phyloP scores from a whole-genome alignment of 2,329 filamentous ascomycete species.

The Hypocrella siamensis region DNA sequence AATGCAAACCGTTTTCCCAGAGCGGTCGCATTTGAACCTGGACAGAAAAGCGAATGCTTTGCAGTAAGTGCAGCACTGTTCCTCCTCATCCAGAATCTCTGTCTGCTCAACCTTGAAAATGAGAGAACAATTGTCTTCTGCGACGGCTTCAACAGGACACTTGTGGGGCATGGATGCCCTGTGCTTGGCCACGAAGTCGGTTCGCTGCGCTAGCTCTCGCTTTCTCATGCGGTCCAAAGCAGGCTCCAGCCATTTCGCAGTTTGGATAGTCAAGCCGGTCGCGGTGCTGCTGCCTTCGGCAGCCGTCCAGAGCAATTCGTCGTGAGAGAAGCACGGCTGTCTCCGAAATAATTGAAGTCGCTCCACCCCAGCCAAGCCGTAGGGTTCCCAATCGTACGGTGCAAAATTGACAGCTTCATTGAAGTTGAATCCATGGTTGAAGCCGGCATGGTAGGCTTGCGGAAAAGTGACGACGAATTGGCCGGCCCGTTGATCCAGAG shows the following conservation, averaged over 20 bases:
- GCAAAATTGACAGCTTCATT: constrained; percentile 99
- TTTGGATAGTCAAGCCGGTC: constrained; percentile 55
- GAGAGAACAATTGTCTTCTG: constrained; percentile 39
- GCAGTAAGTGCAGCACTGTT: constrained; percentile 85
- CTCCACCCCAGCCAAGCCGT: constrained; percentile 72
- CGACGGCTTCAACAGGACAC: constrained; percentile 28
- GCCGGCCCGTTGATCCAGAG: constrained; percentile 87
- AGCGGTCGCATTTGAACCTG: constrained; percentile 70
- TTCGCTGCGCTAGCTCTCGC: constrained; percentile 54
- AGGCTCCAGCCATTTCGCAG: constrained; percentile 86
- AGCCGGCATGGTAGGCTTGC: constrained; percentile 91
- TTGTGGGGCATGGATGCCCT: constrained; percentile 35
- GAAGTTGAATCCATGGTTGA: constrained; percentile 98
- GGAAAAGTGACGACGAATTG: constrained; percentile 96
- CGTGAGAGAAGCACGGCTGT: constrained; percentile 93
- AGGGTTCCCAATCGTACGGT: constrained; percentile 87
- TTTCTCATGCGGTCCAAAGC: constrained; percentile 66
- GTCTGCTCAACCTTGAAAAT: constrained; percentile 50
- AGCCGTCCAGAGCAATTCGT: constrained; percentile 84
- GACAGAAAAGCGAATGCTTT: constrained; percentile 87
- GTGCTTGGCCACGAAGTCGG: constrained; percentile 53
- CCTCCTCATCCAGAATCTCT: constrained; percentile 78
- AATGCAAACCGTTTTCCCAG: constrained; percentile 70
- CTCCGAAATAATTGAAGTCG: constrained; percentile 74
- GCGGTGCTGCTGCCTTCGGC: constrained; percentile 61